Evolutionary conservation across 1,284 basidiomycete genomes (phyloP).

Genomic region (Ustilago cynodontis): DNA sequence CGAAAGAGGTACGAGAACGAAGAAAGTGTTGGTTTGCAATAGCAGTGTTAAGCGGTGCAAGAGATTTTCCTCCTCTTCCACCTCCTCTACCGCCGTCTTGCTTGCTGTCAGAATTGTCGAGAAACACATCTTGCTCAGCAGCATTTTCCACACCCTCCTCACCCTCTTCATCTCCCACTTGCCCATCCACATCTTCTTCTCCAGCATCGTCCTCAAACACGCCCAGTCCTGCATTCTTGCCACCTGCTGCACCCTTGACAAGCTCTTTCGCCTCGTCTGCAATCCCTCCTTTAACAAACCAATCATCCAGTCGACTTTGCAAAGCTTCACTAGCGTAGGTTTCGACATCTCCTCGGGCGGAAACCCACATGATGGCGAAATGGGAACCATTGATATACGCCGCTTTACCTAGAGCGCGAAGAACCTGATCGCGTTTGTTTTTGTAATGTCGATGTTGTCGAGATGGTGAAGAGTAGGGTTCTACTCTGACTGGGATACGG

Average conservation of each 20-base stretch:
- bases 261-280: constrained; percentile 59
- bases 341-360: constrained; percentile 73
- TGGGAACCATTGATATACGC: constrained; percentile 73
- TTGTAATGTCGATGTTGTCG: constrained; percentile 74
- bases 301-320: constrained; percentile 59
- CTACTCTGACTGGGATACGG: constrained; percentile 73
- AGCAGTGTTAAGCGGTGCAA: constrained; percentile 51
- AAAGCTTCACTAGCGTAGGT: constrained; percentile 73
- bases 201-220: constrained; percentile 27
- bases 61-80: constrained; percentile 2
- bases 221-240: background rate
- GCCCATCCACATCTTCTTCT: constrained; percentile 17
- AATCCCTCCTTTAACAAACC: constrained; percentile 65
- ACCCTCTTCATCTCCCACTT: background rate
- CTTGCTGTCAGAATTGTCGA: no score
- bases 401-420: constrained; percentile 72
- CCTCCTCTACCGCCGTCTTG: no score
- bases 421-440: constrained; percentile 74
- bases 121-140: constrained; percentile 11
- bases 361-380: constrained; percentile 74
- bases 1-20: constrained; percentile 13
- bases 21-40: constrained; percentile 49
- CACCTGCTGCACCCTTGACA: constrained; percentile 24
- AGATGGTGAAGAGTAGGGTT: constrained; percentile 73
- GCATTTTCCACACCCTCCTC: constrained; percentile 1